A percentile compares a stretch with the other conserved stretches of the same genome.
phyloP scores from a whole-genome alignment of 352 stramenopile species.

The Phytophthora quininea region DNA sequence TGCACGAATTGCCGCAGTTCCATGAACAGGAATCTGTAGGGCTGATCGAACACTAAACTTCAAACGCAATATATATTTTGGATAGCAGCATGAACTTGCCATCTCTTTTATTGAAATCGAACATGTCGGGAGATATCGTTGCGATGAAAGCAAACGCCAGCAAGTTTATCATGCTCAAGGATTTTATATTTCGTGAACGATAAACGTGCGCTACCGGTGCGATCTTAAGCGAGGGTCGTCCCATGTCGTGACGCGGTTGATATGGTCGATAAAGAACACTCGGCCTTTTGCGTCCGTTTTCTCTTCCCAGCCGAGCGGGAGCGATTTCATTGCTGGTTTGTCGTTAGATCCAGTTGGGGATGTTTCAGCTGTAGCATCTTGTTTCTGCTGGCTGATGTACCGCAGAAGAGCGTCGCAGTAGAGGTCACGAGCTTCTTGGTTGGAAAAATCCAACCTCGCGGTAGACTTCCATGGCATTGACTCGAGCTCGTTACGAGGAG shows the following conservation, averaged over 20 bases:
- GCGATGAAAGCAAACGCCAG: too few relatives aligned
- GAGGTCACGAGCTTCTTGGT: constrained; percentile 58
- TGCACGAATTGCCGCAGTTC: constrained; percentile 31
- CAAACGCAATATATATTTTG: too few relatives aligned
- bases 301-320: constrained; percentile 76
- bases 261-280: constrained; percentile 78
- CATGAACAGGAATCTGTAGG: constrained; percentile 20
- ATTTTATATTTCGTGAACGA: not conserved
- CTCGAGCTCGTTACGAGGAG: constrained; percentile 19
- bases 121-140: too few relatives aligned
- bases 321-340: constrained; percentile 4
- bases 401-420: constrained; percentile 74
- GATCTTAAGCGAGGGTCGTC: constrained; percentile 46
- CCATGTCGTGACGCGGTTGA: constrained; percentile 79
- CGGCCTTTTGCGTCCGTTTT: constrained; percentile 72
- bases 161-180: too few relatives aligned
- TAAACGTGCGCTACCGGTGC: constrained; percentile 9
- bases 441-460: constrained; percentile 44
- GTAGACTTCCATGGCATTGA: constrained; percentile 42
- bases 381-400: constrained; percentile 77
- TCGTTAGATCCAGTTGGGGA: constrained; percentile 4
- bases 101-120: too few relatives aligned
- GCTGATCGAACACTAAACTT: constrained; percentile 10
- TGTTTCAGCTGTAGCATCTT: constrained; percentile 34
- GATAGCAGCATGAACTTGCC: too few relatives aligned